Evolutionary conservation across 2,329 filamentous ascomycete genomes (phyloP).

Genomic region (Aspergillus luchuensis): DNA sequence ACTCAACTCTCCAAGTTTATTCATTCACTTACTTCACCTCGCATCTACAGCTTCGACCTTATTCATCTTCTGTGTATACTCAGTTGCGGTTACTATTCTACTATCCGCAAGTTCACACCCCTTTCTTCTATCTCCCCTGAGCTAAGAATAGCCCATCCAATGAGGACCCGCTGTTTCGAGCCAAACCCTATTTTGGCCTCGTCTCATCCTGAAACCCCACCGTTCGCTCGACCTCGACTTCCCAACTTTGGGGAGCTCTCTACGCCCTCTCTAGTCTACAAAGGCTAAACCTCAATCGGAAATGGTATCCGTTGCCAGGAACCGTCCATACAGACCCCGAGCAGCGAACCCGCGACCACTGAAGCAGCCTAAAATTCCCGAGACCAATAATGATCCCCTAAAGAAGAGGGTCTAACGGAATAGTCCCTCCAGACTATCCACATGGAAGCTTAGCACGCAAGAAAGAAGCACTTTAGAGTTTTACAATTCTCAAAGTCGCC

Average conservation of each 20-base stretch:
- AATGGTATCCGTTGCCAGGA: not conserved
- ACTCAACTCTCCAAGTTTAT: not conserved
- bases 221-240: conserved; percentile 2
- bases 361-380: conserved; percentile 1
- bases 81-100: not conserved
- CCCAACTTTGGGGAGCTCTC: not conserved
- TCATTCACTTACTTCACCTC: not conserved
- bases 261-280: not conserved
- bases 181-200: not conserved
- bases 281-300: not conserved
- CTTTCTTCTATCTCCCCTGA: not conserved
- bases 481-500: not conserved
- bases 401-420: not conserved
- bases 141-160: not conserved
- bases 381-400: not conserved
- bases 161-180: conserved; percentile 1
- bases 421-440: not conserved
- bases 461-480: not conserved
- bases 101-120: not conserved
- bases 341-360: not conserved
- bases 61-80: not conserved
- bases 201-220: conserved; percentile 12
- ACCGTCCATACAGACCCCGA: not conserved
- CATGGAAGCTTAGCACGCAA: conserved; percentile 2
- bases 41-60: not conserved